Evolutionary conservation across 1,284 basidiomycete genomes (phyloP).

Genomic region (Heterobasidion parviporum): DNA sequence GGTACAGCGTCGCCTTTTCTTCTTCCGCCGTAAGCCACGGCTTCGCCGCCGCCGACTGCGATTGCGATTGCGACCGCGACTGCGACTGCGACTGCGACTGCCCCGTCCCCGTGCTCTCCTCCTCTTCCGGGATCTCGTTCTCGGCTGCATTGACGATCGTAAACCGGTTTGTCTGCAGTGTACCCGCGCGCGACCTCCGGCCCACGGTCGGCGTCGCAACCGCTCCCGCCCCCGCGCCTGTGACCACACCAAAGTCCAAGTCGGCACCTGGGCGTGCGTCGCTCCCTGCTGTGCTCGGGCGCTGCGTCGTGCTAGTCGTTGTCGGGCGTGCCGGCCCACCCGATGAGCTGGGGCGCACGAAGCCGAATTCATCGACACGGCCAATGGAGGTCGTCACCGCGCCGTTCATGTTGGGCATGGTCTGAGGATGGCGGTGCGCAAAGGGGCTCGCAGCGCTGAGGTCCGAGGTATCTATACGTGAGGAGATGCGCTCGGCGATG

Average conservation of each 20-base stretch:
- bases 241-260: conserved; percentile 2
- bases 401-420: conserved; percentile 2
- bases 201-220: not conserved
- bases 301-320: not conserved
- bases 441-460: not conserved
- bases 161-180: conserved; percentile 19
- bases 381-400: not conserved
- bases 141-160: conserved; percentile 28
- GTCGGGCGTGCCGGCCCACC: conserved; percentile 13
- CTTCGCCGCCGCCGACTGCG: conserved; percentile 8
- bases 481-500: not conserved
- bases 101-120: not conserved
- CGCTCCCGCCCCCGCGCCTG: conserved; percentile 1
- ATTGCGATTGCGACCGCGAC: conserved; percentile 1
- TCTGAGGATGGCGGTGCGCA: not conserved
- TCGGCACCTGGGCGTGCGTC: conserved; percentile 2
- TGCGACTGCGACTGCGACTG: not conserved
- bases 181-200: conserved; percentile 13
- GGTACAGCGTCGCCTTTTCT: conserved; percentile 60
- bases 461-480: not conserved
- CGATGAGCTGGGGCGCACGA: not conserved
- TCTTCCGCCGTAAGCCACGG: conserved; percentile 52
- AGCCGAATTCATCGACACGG: conserved; percentile 1
- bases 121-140: conserved; percentile 18
- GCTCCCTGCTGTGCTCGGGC: conserved; percentile 1